Base-by-base conservation (phyloP, 164 flowering plant genomes). In the Chimonanthus praecox region DNA sequence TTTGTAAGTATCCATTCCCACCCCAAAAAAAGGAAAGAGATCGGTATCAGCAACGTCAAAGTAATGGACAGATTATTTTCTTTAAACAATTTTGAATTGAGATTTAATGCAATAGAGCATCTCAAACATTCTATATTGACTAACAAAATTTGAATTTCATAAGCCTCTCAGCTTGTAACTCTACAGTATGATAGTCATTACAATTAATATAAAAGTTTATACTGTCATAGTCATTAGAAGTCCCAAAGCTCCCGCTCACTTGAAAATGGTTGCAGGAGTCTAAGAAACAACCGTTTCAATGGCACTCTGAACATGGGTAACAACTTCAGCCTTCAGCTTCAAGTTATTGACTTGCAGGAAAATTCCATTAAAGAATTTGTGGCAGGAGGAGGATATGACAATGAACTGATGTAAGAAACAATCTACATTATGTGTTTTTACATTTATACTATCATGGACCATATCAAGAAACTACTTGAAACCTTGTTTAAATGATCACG, bases 321-420 rank as follows among this genome's bases (percentile, higher is more conserved):
- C 70, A 75, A 71, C 82, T 80, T 88, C 33, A 71, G 91, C 82
- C 79, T 73, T 58, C 81, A 86, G 58, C 80, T 94, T 66, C 86
- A 89, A 74, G 86, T 90, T 43, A 87, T 92, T 60, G 97, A 92
- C 82, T 75, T 92, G 74, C 77, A 85, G 77, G 76, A 87, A 83
- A 94, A 94, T 71, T 33, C 81, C 7, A 91, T 94, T 58, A 51
- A 86, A 33, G 43, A 80, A 1, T 75, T 86, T 54, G 60, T 54
- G 60, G 16, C 60, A 3, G 60, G 60, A 13, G 60, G 60, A 54
- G 60, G 60, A 54, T 54, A 54, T 54, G 3, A 13, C 16, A 54
- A 54, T 13, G 60, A 54, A 2, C 16, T 54, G 8, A 11, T 54
- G 60, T 54, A n/a, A 54, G 60, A 15, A 4, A 54, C 60, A 11